phyloP scores from a whole-genome alignment of 2,329 filamentous ascomycete species.

The Penicillium sp. region DNA sequence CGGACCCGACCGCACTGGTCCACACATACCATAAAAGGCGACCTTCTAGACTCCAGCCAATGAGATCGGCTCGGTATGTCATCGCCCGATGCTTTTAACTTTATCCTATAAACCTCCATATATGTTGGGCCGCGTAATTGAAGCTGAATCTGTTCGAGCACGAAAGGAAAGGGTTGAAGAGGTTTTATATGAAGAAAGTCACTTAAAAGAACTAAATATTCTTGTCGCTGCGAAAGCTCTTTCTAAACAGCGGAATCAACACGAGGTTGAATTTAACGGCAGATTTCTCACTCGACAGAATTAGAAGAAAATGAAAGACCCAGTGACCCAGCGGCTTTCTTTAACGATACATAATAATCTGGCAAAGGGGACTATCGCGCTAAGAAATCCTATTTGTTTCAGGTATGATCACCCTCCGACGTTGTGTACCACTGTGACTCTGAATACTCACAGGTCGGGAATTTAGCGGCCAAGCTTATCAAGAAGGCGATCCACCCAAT shows the following conservation, averaged over 20 bases:
- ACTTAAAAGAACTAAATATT: too few relatives aligned
- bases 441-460: neutral
- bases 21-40: too few relatives aligned
- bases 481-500: neutral
- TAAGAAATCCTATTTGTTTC: neutral
- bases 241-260: neutral
- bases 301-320: neutral
- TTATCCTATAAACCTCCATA: too few relatives aligned
- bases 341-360: neutral
- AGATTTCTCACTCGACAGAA: neutral
- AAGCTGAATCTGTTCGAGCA: too few relatives aligned
- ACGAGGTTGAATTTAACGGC: neutral
- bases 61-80: too few relatives aligned
- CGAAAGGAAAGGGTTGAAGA: too few relatives aligned
- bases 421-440: neutral
- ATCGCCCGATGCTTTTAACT: too few relatives aligned
- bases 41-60: too few relatives aligned
- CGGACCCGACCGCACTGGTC: too few relatives aligned
- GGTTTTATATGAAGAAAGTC: too few relatives aligned
- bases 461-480: neutral
- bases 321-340: neutral
- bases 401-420: neutral
- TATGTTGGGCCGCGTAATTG: too few relatives aligned
- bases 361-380: neutral
- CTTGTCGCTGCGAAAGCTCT: too few relatives aligned